Evolutionary conservation across 768 basidiomycete species (phyloP), one percentile per base, ranked within the genome.

Genomic region (Candolleomyces aberdarensis): DNA sequence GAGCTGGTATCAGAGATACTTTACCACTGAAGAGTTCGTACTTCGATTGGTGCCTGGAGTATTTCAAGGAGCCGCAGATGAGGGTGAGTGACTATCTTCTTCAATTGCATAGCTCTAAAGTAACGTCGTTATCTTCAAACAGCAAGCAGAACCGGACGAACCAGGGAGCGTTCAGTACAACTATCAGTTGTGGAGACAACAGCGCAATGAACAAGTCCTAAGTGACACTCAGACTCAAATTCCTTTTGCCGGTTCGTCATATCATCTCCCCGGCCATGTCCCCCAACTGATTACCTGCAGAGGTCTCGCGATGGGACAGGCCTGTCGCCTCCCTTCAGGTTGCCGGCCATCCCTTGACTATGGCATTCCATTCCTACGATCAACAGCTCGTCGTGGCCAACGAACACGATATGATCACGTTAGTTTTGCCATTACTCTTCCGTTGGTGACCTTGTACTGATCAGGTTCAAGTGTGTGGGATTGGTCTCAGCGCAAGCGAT

Each of bases 11-110:
- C 59, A 83, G 90, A 60, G 91, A 96, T 71, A 85, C 90, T 2
- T 72, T 98, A 63, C 97, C 97, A 0, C 74, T 99, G 67, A 94
- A 92, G 75, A 96, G 94, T 69, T 80, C 85, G 9, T 96, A 92
- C 76, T 99, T 89, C 70, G 96, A 98, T 69, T 98, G 94, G 92
- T 94, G 94, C 62, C 85, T 86, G 68, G 96, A 98, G 70, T 98
- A 98, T 71, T 99, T 98, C 78, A 94, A 91, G 63, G 96, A 98
- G 71, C 94, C 96, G 3, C 97, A 99, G 73, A 98, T 99, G 96
- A 88, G 94, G 80, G 95, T 96, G 71, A 5, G 36, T 68, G 86
- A 14, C 52, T 9, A 17, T 26, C 3, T 53, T 9, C 57, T 46
- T 2, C 44, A 15, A 13, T 14, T 48, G 39, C 36, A 5, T 8